Base-by-base conservation (phyloP, 306 rosid species). In the Cucumis hystrix region DNA sequence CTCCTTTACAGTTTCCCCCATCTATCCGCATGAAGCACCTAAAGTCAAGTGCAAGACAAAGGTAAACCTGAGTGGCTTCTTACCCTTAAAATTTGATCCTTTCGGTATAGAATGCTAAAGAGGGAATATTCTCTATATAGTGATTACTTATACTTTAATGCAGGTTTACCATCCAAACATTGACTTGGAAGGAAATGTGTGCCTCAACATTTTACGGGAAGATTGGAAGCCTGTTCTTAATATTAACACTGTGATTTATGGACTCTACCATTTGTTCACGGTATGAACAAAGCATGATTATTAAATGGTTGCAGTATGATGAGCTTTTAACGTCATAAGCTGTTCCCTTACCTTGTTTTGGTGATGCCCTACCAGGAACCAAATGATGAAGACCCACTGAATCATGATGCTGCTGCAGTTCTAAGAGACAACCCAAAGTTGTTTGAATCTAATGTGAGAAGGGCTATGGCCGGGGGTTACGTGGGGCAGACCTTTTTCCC, bases 201-300 rank as follows among this genome's bases (percentile, higher is more conserved):
- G 97, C 84, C 96, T 94, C 75, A 94, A 94, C 88, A 91, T 94
- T 83, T 84, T 94, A 64, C 84, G 98, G 80, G 98, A 94, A 84
- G 98, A 91, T 82, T 94, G 98, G 98, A 94, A 94, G 82, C 98
- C 98, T 82, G 96, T 94, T 54, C 94, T 94, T 55, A 94, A 89
- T 61, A 90, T 94, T 64, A 94, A 91, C 86, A 90, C 96, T 8
- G 67, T 94, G 49, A 87, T 94, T 61, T 91, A 94, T 78, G 98
- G 98, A 80, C 81, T 94, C 83, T 90, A 84, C 83, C 97, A 94
- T 89, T 91, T 94, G 65, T 94, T 91, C 84, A 88, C 95, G 85
- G 96, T 93, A 91, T 25, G 35, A 73, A 60, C 33, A 45, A 28
- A 28, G 71, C 16, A 7, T 15, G 41, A 49, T 45, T 49, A 49